A percentile compares a stretch with the other conserved stretches of the same genome.
phyloP scores from a whole-genome alignment of 1,284 basidiomycete genomes.

The Ustilago cynodontis region DNA sequence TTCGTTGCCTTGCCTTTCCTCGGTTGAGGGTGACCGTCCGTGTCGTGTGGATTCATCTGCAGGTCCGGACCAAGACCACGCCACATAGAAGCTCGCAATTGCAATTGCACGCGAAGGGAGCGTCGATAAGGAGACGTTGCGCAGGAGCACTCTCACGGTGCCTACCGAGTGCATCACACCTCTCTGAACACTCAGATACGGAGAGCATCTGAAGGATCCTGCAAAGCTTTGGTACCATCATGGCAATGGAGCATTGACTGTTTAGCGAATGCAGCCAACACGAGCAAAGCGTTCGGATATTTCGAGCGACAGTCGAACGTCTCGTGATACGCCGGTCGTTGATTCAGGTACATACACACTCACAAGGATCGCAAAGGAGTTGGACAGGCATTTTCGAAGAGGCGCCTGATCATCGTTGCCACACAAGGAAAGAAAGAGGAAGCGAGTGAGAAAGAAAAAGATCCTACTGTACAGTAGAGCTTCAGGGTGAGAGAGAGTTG shows the following conservation, averaged over 20 bases:
- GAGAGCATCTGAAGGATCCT: background rate
- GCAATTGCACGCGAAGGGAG: background rate
- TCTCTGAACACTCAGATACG: background rate
- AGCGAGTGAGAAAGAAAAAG: background rate
- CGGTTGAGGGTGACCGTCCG: no score
- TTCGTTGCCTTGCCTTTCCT: no score
- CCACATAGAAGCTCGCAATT: background rate
- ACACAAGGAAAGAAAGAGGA: background rate
- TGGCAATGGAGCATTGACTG: background rate
- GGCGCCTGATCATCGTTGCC: background rate
- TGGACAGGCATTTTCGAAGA: background rate
- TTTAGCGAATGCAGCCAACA: background rate
- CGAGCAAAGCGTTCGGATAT: background rate
- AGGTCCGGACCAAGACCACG: background rate
- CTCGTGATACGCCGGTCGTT: conserved; percentile 1
- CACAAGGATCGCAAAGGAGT: no score
- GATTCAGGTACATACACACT: background rate
- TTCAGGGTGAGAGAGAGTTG: no score
- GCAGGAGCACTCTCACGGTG: background rate
- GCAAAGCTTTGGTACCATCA: background rate
- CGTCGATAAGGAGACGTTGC: background rate
- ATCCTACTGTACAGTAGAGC: background rate
- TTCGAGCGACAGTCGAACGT: background rate
- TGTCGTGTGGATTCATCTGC: conserved; percentile 5
- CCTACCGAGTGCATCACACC: background rate